Base-by-base conservation (phyloP, 2,329 filamentous ascomycete species). In the Scytalidium lignicola region DNA sequence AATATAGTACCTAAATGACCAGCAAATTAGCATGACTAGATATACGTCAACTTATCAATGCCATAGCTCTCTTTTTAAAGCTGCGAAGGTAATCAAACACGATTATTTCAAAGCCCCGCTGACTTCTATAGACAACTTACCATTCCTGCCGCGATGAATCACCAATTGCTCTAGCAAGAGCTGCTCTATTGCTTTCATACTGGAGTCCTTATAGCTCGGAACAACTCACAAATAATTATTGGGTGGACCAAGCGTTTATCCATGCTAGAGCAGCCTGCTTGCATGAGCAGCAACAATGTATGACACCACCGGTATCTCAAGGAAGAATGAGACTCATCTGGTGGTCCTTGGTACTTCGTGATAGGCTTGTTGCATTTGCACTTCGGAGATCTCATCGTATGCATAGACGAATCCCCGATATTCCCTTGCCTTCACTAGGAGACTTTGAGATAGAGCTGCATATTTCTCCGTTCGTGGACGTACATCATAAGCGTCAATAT, bases 141-240 rank as follows among this genome's bases (percentile, higher is more conserved):
- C 44, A 40, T 9, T 21, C 44, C 19, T 41, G 32, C 10, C 12
- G 13, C 18, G 41, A 46, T 19, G 44, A 46, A 46, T 46, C 44
- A 4, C 20, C 26, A n/a, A 46, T 46, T 23, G 41, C 32, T 41
- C 29, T 13, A n/a, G 29, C 44, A 21, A 46, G 44, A 41, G 44
- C 44, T 18, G 44, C 44, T 40, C 39, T 46, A n/a, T 46, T 46
- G 19, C 44, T 46, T 40, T 40, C 32, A 21, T 46, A 40, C 10
- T 46, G 44, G 44, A 46, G 44, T 23, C 44, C 44, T 21, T 46
- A 40, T 40, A 46, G 44, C 26, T n/a, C 44, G 8, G 44, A 46
- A 28, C 32, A 46, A 20, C 44, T 37, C 13, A 40, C 44, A 19
- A 46, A 46, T 41, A 40, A 13, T 19, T 46, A 46, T 28, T 46